A percentile compares a stretch with the other conserved stretches of the same genome.
phyloP scores from a whole-genome alignment of 2,329 filamentous ascomycete species.

The Ciborinia camelliae region DNA sequence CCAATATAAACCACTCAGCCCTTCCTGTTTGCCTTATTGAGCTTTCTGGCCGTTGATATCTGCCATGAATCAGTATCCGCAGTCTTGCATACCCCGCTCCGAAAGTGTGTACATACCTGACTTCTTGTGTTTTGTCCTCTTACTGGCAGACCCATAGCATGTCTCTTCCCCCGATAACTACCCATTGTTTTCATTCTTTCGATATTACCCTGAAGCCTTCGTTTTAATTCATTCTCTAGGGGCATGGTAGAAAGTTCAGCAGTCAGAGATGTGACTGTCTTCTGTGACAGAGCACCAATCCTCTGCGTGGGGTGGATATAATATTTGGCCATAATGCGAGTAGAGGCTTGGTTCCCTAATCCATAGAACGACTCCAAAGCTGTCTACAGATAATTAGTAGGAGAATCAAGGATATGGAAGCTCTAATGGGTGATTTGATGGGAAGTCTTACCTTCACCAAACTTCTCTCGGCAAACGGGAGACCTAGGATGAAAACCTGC shows the following conservation, averaged over 20 bases:
- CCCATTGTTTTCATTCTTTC: conserved; percentile 84
- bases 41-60: conserved; percentile 56
- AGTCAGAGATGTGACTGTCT: conserved; percentile 77
- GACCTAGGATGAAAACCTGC: conserved; percentile 73
- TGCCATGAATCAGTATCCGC: conserved; percentile 36
- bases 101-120: conserved; percentile 49
- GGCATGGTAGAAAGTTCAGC: conserved; percentile 87
- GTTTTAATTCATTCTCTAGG: conserved; percentile 82
- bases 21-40: conserved; percentile 56
- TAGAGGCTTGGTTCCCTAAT: conserved; percentile 66
- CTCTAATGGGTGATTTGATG: not conserved
- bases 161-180: conserved; percentile 79
- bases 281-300: conserved; percentile 69
- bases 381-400: conserved; percentile 47
- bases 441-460: conserved; percentile 68
- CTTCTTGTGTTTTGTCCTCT: conserved; percentile 84
- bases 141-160: conserved; percentile 89
- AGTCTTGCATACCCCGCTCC: not conserved
- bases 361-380: conserved; percentile 84
- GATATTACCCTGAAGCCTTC: conserved; percentile 81
- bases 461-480: conserved; percentile 79
- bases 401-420: not conserved
- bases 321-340: conserved; percentile 80
- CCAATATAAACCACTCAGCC: conserved; percentile 35
- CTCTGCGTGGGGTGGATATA: conserved; percentile 81